Evolutionary conservation across 805 yeast species (phyloP), one percentile per base, ranked within the genome.

Genomic region (Spathaspora hagerdaliae): DNA sequence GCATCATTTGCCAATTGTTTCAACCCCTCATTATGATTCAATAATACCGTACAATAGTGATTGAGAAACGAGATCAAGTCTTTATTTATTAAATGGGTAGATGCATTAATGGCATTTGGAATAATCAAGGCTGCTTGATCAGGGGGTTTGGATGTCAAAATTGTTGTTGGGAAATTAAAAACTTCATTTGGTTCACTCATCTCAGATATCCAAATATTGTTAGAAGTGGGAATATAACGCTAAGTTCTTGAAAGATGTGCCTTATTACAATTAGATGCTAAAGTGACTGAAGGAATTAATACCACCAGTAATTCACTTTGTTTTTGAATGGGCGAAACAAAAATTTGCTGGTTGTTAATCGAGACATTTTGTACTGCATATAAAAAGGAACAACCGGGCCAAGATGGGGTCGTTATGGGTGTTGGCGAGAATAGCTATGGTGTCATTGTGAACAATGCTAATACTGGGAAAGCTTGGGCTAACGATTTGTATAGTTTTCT

Each of bases 21-120:
- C 50, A 87, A 71, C 42, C 79, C 82, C 46, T n/a, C n/a, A 55
- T 84, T 84, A 41, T 59, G 55, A 27, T 51, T 55, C 24, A 57
- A 60, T 13, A 62, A 38, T 29, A 47, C 33, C 9, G 51, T 39
- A 26, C 54, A 44, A 47, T 61, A 61, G 14, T 47, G 43, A 31
- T 53, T 56, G 44, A 71, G 70, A 71, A 74, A 71, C 7, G 46
- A 48, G 47, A 64, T 56, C 46, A 71, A 56, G 41, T 60, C 56
- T 32, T 60, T 59, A 43, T 61, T 61, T 31, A 67, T 51, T 39
- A 68, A 60, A 15, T 50, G 51, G 35, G 60, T 51, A 41, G 71
- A 58, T 27, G 61, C 52, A 38, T 59, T 58, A 46, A 71, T 54
- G 26, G 66, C 60, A 48, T 62, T 62, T 38, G 73, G 71, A 15